Conservation (phyloP, 768 basidiomycete species). For the Suillus hirtellus region DNA sequence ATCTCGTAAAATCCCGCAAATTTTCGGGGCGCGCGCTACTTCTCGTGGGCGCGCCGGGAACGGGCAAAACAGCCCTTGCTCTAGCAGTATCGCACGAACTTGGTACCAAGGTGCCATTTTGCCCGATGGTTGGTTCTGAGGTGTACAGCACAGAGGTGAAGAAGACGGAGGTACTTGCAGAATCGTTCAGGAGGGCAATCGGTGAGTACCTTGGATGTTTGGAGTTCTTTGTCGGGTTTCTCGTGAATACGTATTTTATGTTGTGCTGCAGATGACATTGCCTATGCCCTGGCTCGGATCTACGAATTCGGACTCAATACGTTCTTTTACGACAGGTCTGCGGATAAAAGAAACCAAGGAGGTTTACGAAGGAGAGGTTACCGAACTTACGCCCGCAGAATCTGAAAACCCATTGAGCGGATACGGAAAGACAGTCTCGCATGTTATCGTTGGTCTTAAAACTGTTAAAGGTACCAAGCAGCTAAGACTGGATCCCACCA, state of each 20-base stretch:
- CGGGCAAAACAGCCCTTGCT: conserved; percentile 96
- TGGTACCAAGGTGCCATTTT: conserved; percentile 94
- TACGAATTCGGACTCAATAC: neutral
- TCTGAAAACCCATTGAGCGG: conserved; percentile 96
- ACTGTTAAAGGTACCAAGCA: conserved; percentile 94
- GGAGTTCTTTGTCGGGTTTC: neutral
- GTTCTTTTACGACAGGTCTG: conserved; percentile 55
- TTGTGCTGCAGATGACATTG: neutral
- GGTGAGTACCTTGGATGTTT: conserved; percentile 52
- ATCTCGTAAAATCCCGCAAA: conserved; percentile 86
- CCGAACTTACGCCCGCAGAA: conserved; percentile 94
- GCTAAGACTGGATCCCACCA: conserved; percentile 88
- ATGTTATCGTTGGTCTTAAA: conserved; percentile 94
- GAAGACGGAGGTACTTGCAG: conserved; percentile 97
- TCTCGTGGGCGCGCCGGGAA: conserved; percentile 94
- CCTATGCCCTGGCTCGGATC: neutral
- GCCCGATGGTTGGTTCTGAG: conserved; percentile 97
- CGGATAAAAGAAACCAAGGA: conserved; percentile 99
- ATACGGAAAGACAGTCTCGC: conserved; percentile 98
- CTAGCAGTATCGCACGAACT: conserved; percentile 95
- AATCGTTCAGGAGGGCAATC: conserved; percentile 92
- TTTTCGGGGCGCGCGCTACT: conserved; percentile 93
- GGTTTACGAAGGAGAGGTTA: conserved; percentile 98
- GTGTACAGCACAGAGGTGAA: conserved; percentile 97
- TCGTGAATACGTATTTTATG: neutral